Base-by-base conservation (phyloP, 2,329 filamentous ascomycete species). In the Sclerotinia spermophila region DNA sequence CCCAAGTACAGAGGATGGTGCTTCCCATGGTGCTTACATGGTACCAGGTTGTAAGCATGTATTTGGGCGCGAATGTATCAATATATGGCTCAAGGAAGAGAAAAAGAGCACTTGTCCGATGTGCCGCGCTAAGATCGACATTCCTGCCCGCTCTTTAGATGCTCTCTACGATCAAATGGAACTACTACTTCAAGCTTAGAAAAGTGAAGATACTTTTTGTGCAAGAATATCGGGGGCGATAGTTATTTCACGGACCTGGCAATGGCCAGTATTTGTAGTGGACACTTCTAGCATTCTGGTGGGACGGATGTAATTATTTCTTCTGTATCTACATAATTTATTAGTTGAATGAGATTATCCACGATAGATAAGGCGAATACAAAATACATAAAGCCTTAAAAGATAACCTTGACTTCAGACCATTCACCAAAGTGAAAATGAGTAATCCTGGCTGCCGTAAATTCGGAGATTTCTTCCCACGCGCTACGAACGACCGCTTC, bases 101-200 rank as follows among this genome's bases (percentile, higher is more conserved):
- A 15, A 30, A 19, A 66, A 40, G 30, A 40, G 10, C 24, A 65
- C 45, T 40, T 53, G 62, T 40, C 62, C 45, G 7, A 27, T 65
- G 45, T 65, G 45, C 24, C 62, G 45, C 33, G 33, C 33, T 11
- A 2, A 30, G 33, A 17, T 65, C 11, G 33, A 51, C 1, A n/a
- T 59, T 59, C 13, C 33, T 13, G 8, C 6, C 6, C 2, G 1
- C 24, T 4, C 21, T 40, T 8, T 2, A 7, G 24, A n/a, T 17
- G 15, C 0, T 59, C 1, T 15, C 7, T 6, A 3, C 8, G 13
- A 17, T 8, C 6, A 19, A 5, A 15, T 24, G 1, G 56, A 17
- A 2, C 4, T n/a, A 38, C 0, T 40, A 4, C 11, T 5, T 59
- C 5, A 8, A 1, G 19, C 2, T n/a, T 21, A 15, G n/a, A 19